Conservation (phyloP, 306 rosid genomes). For the Quercus ilex region DNA sequence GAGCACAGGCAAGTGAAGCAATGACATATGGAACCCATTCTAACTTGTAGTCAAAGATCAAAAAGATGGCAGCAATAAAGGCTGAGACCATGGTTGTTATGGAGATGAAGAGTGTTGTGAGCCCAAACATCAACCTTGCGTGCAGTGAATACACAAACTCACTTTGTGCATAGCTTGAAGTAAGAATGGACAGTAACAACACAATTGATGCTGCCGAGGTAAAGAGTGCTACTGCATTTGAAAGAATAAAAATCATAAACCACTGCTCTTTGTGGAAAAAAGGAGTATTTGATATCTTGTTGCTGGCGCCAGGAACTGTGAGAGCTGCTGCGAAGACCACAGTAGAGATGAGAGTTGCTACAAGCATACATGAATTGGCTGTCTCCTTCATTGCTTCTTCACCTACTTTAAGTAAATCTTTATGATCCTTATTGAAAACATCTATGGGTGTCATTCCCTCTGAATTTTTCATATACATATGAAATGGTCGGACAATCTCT, state of each 20-base stretch:
- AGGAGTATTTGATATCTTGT: not conserved
- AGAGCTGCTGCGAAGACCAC: not conserved
- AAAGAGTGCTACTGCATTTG: not conserved
- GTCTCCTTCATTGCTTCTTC: not conserved
- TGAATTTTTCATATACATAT: not conserved
- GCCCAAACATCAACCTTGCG: not conserved
- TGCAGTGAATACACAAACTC: not conserved
- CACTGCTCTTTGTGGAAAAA: not conserved
- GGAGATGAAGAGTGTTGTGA: not conserved
- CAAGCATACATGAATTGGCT: constrained; percentile 16
- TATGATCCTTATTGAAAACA: not conserved
- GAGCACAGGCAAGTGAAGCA: not conserved
- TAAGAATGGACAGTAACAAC: not conserved
- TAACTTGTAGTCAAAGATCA: not conserved
- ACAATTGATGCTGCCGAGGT: not conserved
- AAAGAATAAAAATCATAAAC: not conserved
- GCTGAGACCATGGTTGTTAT: not conserved
- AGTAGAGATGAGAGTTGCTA: constrained; percentile 10
- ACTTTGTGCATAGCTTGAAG: not conserved
- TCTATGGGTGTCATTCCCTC: not conserved
- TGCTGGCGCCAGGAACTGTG: not conserved
- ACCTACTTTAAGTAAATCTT: not conserved
- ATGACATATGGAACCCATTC: constrained; percentile 3
- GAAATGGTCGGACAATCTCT: not conserved
- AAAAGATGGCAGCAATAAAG: constrained; percentile 5